These are phyloP conservation scores for Cladosporium austrohemisphaericum DNA, from an alignment of 2,329 filamentous ascomycete genomes.

Conservation along the genomic window DNA sequence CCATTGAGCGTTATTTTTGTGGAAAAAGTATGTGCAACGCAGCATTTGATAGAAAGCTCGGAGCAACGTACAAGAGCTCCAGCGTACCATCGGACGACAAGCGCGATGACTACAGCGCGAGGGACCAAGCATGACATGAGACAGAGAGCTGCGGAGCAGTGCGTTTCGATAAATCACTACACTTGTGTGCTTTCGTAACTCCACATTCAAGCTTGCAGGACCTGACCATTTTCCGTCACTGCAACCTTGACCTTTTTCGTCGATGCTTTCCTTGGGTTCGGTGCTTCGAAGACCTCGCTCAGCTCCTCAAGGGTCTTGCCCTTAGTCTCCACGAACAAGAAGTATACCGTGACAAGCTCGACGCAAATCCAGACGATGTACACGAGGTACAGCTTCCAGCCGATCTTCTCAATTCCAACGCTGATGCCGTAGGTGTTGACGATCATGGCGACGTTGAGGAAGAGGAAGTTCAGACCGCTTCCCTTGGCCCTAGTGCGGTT, in stretches of 20 bases:
- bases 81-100: no score
- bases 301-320: slow-evolving; percentile 67
- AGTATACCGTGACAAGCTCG: slow-evolving; percentile 28
- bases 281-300: slow-evolving; percentile 58
- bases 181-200: no score
- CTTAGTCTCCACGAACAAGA: slow-evolving; percentile 50
- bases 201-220: slow-evolving; percentile 20
- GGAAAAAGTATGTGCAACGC: no score
- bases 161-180: no score
- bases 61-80: no score
- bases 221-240: slow-evolving; percentile 25
- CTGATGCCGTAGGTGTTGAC: slow-evolving; percentile 32
- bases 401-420: slow-evolving; percentile 25
- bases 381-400: slow-evolving; percentile 27
- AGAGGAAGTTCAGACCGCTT: slow-evolving; percentile 34
- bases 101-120: no score
- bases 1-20: no score
- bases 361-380: slow-evolving; percentile 31
- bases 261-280: slow-evolving; percentile 30
- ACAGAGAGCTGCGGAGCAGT: no score
- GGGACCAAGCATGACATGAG: no score
- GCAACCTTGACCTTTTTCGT: slow-evolving; percentile 28
- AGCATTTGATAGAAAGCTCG: no score
- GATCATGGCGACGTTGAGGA: slow-evolving; percentile 44
- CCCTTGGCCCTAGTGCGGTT: slow-evolving; percentile 38